These are phyloP conservation scores for Stachybotrys elegans DNA, from an alignment of 2,329 filamentous ascomycete species.

Conservation along the genomic window DNA sequence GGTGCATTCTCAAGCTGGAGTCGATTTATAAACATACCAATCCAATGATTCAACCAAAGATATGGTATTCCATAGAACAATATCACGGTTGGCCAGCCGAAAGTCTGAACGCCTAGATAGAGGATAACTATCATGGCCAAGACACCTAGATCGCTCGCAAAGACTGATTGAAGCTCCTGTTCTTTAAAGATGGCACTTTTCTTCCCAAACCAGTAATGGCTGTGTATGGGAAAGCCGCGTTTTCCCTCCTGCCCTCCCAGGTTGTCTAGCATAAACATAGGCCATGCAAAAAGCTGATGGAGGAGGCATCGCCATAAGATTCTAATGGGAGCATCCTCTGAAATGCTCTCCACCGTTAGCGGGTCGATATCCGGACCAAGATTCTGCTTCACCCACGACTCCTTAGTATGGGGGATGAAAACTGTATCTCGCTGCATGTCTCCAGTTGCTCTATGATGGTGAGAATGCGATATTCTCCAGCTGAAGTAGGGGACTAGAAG, in stretches of 20 bases:
- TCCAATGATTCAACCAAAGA: slow-evolving; percentile 30
- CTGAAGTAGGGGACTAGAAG: slow-evolving; percentile 17
- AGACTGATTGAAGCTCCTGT: background rate
- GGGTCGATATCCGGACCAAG: slow-evolving; percentile 9
- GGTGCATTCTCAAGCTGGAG: slow-evolving; percentile 51
- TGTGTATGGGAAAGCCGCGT: background rate
- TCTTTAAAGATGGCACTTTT: background rate
- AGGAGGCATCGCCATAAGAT: slow-evolving; percentile 42
- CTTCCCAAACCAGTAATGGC: background rate
- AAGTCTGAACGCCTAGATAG: background rate
- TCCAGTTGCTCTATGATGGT: slow-evolving; percentile 61
- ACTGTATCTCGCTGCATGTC: slow-evolving; percentile 61
- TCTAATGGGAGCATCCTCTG: slow-evolving; percentile 56
- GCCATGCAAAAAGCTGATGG: slow-evolving; percentile 59
- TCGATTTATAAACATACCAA: slow-evolving; percentile 49
- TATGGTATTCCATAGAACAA: slow-evolving; percentile 39
- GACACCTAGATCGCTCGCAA: background rate
- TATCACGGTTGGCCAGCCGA: slow-evolving; percentile 44
- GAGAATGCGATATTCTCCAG: slow-evolving; percentile 50
- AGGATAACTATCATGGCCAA: background rate
- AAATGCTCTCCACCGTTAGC: slow-evolving; percentile 38
- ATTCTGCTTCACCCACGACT: background rate
- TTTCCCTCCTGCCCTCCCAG: background rate
- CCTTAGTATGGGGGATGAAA: slow-evolving; percentile 44
- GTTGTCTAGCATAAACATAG: slow-evolving; percentile 29